These are phyloP conservation scores for Moelleriella libera DNA, from an alignment of 2,329 filamentous ascomycete genomes.

Conservation along the genomic window DNA sequence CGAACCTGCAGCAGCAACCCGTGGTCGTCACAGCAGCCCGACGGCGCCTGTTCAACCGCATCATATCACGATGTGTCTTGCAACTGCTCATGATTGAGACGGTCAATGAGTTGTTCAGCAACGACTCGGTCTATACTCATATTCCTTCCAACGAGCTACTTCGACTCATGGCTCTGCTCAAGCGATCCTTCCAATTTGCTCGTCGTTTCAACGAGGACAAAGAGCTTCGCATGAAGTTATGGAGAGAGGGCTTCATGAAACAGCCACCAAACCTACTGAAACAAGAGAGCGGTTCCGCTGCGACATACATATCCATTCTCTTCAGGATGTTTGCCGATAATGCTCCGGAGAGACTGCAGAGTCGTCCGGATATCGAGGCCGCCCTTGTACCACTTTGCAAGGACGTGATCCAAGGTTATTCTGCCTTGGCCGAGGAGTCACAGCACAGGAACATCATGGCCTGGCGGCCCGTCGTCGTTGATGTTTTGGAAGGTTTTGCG, in stretches of 20 bases:
- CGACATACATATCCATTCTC: slow-evolving; percentile 89
- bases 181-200: slow-evolving; percentile 93
- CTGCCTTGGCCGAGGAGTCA: slow-evolving; percentile 81
- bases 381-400: slow-evolving; percentile 89
- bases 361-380: slow-evolving; percentile 70
- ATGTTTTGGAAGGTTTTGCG: slow-evolving; percentile 85
- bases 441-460: slow-evolving; percentile 95
- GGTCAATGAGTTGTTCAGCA: slow-evolving; percentile 95
- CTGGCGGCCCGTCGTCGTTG: slow-evolving; percentile 93
- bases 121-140: slow-evolving; percentile 83
- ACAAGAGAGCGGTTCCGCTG: slow-evolving; percentile 84
- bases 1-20: slow-evolving; percentile 69
- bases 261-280: slow-evolving; percentile 95
- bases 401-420: slow-evolving; percentile 81
- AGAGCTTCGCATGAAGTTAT: slow-evolving; percentile 83
- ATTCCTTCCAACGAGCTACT: slow-evolving; percentile 86
- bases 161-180: slow-evolving; percentile 83
- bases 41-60: slow-evolving; percentile 94
- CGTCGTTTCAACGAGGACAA: slow-evolving; percentile 97
- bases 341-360: slow-evolving; percentile 65
- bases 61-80: slow-evolving; percentile 95
- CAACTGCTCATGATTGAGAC: slow-evolving; percentile 99
- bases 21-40: slow-evolving; percentile 86
- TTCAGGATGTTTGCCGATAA: slow-evolving; percentile 96
- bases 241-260: slow-evolving; percentile 99